A percentile compares a stretch with the other conserved stretches of the same genome.
These are phyloP conservation scores for Pseudogymnoascus sp. DNA, from an alignment of 2,329 filamentous ascomycete genomes.

Conservation along the genomic window DNA sequence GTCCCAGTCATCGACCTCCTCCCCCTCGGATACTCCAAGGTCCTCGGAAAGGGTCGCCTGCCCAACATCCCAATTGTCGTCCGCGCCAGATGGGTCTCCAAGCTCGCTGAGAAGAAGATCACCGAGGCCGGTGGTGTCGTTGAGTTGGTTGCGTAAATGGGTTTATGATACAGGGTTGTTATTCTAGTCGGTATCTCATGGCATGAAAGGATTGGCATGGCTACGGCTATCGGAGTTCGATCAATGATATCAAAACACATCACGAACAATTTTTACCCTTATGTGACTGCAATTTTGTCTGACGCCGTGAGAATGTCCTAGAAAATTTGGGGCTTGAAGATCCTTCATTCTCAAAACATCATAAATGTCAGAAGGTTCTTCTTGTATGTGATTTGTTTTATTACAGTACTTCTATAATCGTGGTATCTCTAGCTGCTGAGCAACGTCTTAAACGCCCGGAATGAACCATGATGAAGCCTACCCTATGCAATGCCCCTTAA, in stretches of 20 bases:
- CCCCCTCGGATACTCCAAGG: constrained; percentile 94
- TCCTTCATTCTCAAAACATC: neutral
- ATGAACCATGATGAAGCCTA: neutral
- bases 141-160: constrained; percentile 79
- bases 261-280: neutral
- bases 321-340: neutral
- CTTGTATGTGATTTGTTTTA: neutral
- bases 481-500: constrained; percentile 6
- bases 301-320: neutral
- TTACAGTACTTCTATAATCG: constrained; percentile 3
- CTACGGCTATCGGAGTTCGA: constrained; percentile 10
- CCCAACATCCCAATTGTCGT: constrained; percentile 91
- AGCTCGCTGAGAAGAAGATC: constrained; percentile 98
- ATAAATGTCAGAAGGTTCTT: neutral
- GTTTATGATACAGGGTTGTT: constrained; percentile 10
- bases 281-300: neutral
- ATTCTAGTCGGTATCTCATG: constrained; percentile 12
- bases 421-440: constrained; percentile 12
- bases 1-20: constrained; percentile 97
- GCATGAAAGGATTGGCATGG: constrained; percentile 17
- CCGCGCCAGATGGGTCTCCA: constrained; percentile 89
- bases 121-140: constrained; percentile 93
- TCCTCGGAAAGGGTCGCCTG: constrained; percentile 95
- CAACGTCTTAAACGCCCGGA: constrained; percentile 15
- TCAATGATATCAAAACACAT: constrained; percentile 9